These are phyloP conservation scores for Macrophomina phaseolina DNA, from an alignment of 2,329 filamentous ascomycete species.

Conservation along the genomic window DNA sequence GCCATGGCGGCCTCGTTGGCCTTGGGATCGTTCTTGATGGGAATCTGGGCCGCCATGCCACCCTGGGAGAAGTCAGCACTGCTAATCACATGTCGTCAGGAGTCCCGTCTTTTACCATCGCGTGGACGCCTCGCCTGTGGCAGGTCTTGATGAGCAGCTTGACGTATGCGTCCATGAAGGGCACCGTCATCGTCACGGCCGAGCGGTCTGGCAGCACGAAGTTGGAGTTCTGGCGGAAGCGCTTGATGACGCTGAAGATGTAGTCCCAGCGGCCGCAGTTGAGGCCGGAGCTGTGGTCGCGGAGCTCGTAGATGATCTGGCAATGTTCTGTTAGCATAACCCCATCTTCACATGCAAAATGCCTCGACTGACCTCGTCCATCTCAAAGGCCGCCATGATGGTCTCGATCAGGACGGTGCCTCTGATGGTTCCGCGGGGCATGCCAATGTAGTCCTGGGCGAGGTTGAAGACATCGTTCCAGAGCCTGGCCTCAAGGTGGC, in stretches of 20 bases:
- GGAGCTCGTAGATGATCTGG: conserved; percentile 95
- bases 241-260: conserved; percentile 99
- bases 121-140: conserved; percentile 95
- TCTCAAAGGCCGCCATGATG: conserved; percentile 96
- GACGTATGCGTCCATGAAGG: conserved; percentile 98
- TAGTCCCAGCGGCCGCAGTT: conserved; percentile 99
- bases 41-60: conserved; percentile 98
- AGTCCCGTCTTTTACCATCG: conserved; percentile 65
- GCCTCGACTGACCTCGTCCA: conserved; percentile 73
- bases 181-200: conserved; percentile 94
- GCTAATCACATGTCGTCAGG: background rate
- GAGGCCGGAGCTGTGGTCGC: conserved; percentile 92
- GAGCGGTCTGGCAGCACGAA: conserved; percentile 93
- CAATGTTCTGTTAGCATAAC: background rate
- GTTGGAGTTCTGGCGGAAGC: conserved; percentile 92
- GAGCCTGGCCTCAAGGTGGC: conserved; percentile 91
- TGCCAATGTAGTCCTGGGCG: conserved; percentile 88
- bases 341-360: background rate
- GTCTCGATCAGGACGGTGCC: conserved; percentile 97
- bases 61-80: conserved; percentile 55
- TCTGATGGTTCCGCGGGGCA: conserved; percentile 89
- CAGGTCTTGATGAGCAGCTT: conserved; percentile 98
- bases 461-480: conserved; percentile 99
- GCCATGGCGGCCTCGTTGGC: conserved; percentile 97
- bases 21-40: conserved; percentile 90